Base-by-base conservation (phyloP, 257 asterid species). In the Primulina eburnea region DNA sequence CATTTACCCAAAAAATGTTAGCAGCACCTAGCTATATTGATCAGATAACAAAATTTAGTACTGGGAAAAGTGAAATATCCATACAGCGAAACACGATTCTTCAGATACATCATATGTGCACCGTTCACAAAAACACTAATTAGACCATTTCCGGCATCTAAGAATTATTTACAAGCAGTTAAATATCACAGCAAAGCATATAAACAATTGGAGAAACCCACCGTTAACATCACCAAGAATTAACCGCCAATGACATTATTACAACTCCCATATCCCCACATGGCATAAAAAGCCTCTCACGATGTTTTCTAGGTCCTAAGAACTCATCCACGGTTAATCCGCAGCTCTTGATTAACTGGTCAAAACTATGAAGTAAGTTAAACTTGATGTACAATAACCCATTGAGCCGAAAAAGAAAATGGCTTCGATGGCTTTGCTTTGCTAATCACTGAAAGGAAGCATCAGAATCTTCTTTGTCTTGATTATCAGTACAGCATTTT, bases 401-500 rank as follows among this genome's bases (percentile, higher is more conserved):
- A 60, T 37, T 67, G 70, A 79, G 82, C 80, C 56, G 7, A 47
- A 14, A 16, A 67, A 29, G 70, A 69, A 72, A 79, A 73, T 66
- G 73, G 82, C 73, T 81, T 59, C 10, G 64, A 70, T 47, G 75
- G 60, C 60, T 58, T 43, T 57, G 68, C 57, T 60, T 70, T 8
- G 40, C 58, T 60, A 20, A 64, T 69, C 80, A 84, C 76, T 72
- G 80, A 69, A 65, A 58, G 24, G 78, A 71, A 58, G 35, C 65
- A 47, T 82, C 57, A 14, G 78, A 67, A 68, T 70, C 84, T 14
- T 75, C 78, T 61, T 80, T 87, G n/a, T 79, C 89, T 4, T 73
- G 84, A 50, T 78, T 76, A 57, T 86, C 71, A 17, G 87, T 78
- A 67, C 84, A 75, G 76, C 91, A 80, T 75, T 80, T 82, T 8